Evolutionary conservation across 768 basidiomycete species (phyloP), one percentile per base, ranked within the genome.

Genomic region (Coprinopsis strossmayeri): DNA sequence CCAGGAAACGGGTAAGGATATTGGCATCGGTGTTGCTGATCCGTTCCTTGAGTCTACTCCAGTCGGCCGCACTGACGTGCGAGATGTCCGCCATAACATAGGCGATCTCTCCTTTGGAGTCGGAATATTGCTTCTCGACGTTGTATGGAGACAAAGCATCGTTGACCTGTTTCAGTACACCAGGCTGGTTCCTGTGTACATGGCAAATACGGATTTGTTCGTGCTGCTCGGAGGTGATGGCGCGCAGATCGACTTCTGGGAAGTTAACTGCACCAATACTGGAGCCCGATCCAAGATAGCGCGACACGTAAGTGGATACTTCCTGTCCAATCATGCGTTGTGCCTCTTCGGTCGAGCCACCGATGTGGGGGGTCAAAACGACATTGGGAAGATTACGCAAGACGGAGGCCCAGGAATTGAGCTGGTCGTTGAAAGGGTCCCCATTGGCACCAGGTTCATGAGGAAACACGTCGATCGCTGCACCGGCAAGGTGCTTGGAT

Each of bases 91-190:
- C 94, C 82, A 99, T 87, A 54, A 99, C 78, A 67, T 98, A 98
- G 21, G 94, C 92, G 43, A 91, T 69, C 45, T 91, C 90, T 52
- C 87, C 88, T 70, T 91, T 91, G 39, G 91, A 92, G 62, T 99
- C 96, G n/a, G 95, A 93, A 68, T 86, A 97, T 69, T 98, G 96
- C 73, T 98, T 98, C 70, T 95, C 93, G 63, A 99, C 94, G 67
- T 99, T 98, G 77, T 94, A 92, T 32, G 91, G 85, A 42, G 88
- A 87, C 34, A 99, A 71, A 25, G 88, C 86, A 57, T 94, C 88
- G 77, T 99, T 99, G 74, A 99, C 89, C 61, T 84, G 81, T 59
- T 82, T 84, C 61, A 99, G 84, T 41, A 97, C 96, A 74, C 92
- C 93, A 44, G 92, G 92, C 66, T 87, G 81, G 70, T 99, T 99